Base-by-base conservation (phyloP, 23 red algal genomes). In the Chondrus crispus region DNA sequence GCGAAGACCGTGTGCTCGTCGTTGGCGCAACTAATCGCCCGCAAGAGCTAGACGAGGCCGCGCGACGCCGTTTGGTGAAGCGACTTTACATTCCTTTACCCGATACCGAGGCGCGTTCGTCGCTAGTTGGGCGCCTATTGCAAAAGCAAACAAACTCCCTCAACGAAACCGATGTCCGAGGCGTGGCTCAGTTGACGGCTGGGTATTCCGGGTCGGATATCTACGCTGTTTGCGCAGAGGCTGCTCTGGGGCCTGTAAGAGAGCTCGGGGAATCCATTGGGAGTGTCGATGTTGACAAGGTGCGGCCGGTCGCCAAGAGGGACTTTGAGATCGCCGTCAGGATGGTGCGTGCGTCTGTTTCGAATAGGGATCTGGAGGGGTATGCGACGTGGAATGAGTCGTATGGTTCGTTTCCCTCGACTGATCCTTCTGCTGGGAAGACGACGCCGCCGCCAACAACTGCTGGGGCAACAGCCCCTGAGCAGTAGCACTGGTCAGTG, bases 11-110 rank as follows among this genome's bases (percentile, higher is more conserved):
- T 12, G 95, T 99, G 42, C 55, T 99, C 26, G 97, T 99, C 32
- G 85, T 99, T 43, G 97, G 97, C 26, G 97, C 97, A 4, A 99
- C 93, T 28, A 99, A 99, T 93, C 62, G 93, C 39, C 97, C 97
- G 5, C 90, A 95, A 57, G 97, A 96, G 64, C 62, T 99, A 49
- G 97, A 99, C 53, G 93, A 99, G 54, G 97, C 97, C 2, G 89
- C 89, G 32, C 84, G 93, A 32, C 91, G 97, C 18, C 88, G 97
- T 14, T 49, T 99, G 41, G 86, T 93, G 29, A 93, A 94, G 45
- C 89, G 97, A 5, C 63, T 99, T 46, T 99, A 99, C 69, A 99
- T 99, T 42, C 97, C 97, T 22, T 83, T 99, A 2, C 97, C 97
- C 11, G 97, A 99, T 46, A 19, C 51, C 33, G 50, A 53, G 18